Base-by-base conservation (phyloP, 257 asterid genomes). In the Solanum pennellii region DNA sequence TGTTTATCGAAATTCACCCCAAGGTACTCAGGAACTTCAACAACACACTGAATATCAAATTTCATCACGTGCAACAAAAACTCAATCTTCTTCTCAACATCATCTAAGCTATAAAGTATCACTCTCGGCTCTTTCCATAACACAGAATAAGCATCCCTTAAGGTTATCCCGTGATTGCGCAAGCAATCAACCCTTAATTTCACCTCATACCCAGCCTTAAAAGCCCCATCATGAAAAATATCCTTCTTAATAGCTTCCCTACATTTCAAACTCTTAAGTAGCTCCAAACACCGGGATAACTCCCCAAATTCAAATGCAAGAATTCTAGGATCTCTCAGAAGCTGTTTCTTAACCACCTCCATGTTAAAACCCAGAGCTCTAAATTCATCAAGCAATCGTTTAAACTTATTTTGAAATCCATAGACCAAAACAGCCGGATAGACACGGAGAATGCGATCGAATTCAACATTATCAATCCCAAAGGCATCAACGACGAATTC, bases 71-170 rank as follows among this genome's bases (percentile, higher is more conserved):
- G 75, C 71, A 92, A 66, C 76, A 95, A 90, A 88, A 95, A 97
- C 25, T 92, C 92, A 37, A 97, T 92, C 90, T 95, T 97, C 91
- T 85, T 91, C 91, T 94, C 95, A 4, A 94, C 89, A 85, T 94
- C 95, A 27, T 88, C 91, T 35, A 91, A 29, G 3, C 87, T 90
- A 68, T 93, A 93, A 42, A 94, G 74, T 83, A 97, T 91, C 85
- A 89, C 93, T 90, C 98, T 90, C 0, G 98, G 99, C 91, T 97
- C 99, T 87, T 93, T 97, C 98, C 98, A 94, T 65, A 97, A 66
- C 77, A 97, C 94, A 1, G 89, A 86, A 84, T 92, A 97, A 35
- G 98, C 99, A 87, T 93, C 98, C 88, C 94, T 92, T 42, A 89
- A 90, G 23, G 89, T 93, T 93, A 97, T 76, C 12, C 98, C 97